phyloP scores from a whole-genome alignment of 1,139 yeast genomes.

The Yamadazyma blattariae region DNA sequence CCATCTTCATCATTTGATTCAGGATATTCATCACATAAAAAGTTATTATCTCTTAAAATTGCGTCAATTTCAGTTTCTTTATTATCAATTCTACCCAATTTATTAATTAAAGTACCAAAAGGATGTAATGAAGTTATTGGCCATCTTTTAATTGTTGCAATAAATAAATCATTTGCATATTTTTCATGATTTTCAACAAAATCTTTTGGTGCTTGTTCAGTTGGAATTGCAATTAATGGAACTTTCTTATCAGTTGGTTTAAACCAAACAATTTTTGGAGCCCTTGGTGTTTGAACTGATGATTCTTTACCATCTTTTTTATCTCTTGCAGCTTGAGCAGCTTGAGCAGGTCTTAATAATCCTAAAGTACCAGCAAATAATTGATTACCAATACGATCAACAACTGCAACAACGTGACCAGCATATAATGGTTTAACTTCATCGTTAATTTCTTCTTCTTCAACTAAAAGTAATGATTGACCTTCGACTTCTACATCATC shows the following conservation, averaged over 20 bases:
- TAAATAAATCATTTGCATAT: slow-evolving; percentile 79
- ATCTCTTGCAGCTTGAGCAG: slow-evolving; percentile 79
- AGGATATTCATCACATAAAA: slow-evolving; percentile 80
- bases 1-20: slow-evolving; percentile 27
- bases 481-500: slow-evolving; percentile 99
- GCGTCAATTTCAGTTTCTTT: slow-evolving; percentile 82
- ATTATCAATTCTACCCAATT: slow-evolving; percentile 79
- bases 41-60: slow-evolving; percentile 88
- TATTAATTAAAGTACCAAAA: slow-evolving; percentile 88
- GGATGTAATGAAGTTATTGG: slow-evolving; percentile 98
- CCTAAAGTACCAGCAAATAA: slow-evolving; percentile 93
- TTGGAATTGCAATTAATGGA: slow-evolving; percentile 95
- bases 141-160: slow-evolving; percentile 97
- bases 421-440: slow-evolving; percentile 93
- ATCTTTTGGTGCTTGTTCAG: slow-evolving; percentile 96
- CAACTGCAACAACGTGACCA: slow-evolving; percentile 97
- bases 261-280: slow-evolving; percentile 97
- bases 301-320: slow-evolving; percentile 53
- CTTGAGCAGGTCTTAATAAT: slow-evolving; percentile 91
- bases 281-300: slow-evolving; percentile 48
- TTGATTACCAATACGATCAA: slow-evolving; percentile 97
- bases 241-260: slow-evolving; percentile 98
- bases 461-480: slow-evolving; percentile 83
- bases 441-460: slow-evolving; percentile 94
- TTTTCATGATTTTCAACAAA: slow-evolving; percentile 89